Evolutionary conservation across 1,284 basidiomycete species (phyloP).

Genomic region (Apiotrichum mycotoxinovorans): DNA sequence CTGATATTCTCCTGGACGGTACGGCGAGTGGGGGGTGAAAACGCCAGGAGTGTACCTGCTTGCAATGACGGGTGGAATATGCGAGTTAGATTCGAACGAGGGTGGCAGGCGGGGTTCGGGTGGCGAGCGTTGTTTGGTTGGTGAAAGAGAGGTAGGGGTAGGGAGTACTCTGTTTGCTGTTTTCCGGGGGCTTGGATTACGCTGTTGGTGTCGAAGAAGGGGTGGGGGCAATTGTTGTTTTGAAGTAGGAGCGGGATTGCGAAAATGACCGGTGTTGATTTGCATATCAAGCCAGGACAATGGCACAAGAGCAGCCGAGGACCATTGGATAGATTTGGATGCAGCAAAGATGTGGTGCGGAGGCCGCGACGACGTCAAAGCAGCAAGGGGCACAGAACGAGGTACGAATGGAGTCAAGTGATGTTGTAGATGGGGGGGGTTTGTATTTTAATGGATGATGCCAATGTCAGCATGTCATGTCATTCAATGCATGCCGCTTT

Average conservation of each 20-base stretch:
- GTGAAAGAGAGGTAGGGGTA: conserved; percentile 31
- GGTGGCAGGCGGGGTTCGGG: conserved; percentile 17
- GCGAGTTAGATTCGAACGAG: conserved; percentile 14
- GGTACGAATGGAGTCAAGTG: not conserved
- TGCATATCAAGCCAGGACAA: too few species aligned
- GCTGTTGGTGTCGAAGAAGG: not conserved
- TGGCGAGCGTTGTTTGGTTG: conserved; percentile 17
- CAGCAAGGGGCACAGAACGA: not conserved
- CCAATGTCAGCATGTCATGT: not conserved
- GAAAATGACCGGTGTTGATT: not conserved
- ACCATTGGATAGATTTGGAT: too few species aligned
- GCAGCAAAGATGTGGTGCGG: not conserved
- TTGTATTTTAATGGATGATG: not conserved
- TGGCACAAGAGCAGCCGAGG: too few species aligned
- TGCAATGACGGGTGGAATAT: conserved; percentile 28
- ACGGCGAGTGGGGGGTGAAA: conserved; percentile 30
- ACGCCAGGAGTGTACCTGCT: conserved; percentile 20
- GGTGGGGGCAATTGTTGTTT: not conserved
- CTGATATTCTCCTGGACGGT: conserved; percentile 37
- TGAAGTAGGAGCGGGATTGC: not conserved
- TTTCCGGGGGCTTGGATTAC: conserved; percentile 18
- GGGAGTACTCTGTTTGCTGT: conserved; percentile 22
- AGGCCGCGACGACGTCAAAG: not conserved
- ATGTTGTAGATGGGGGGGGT: not conserved
- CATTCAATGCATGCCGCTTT: too few species aligned